phyloP scores from a whole-genome alignment of 2,329 filamentous ascomycete species.

The Celoporthe dispersa region DNA sequence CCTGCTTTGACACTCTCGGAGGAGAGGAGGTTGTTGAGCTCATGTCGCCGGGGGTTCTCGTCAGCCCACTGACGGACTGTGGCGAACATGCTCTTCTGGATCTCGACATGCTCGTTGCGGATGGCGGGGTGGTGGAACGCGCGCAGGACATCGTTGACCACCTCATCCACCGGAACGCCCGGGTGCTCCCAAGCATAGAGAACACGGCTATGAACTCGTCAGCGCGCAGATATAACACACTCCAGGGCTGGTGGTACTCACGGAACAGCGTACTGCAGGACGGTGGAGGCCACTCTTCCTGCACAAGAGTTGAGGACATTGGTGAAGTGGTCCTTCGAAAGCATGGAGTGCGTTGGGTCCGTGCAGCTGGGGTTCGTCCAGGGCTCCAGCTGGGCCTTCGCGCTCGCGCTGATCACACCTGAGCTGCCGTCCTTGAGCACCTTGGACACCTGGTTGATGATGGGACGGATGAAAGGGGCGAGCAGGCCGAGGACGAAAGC shows the following conservation, averaged over 20 bases:
- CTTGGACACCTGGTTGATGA: conserved; percentile 86
- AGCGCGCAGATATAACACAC: conserved; percentile 30
- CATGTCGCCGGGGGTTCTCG: conserved; percentile 66
- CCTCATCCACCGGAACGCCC: conserved; percentile 79
- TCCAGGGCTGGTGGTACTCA: conserved; percentile 44
- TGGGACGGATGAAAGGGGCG: conserved; percentile 87
- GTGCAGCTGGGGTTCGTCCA: conserved; percentile 78
- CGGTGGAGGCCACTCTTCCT: conserved; percentile 72
- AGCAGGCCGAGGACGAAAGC: conserved; percentile 90
- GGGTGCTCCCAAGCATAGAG: conserved; percentile 94
- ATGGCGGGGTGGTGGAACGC: conserved; percentile 91
- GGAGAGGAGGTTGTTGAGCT: conserved; percentile 75
- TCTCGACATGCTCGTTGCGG: conserved; percentile 74
- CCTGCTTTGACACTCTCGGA: conserved; percentile 83
- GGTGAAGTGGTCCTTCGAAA: conserved; percentile 84
- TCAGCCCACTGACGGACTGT: conserved; percentile 83
- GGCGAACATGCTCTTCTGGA: conserved; percentile 87
- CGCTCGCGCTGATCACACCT: conserved; percentile 68
- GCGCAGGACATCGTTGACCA: conserved; percentile 77
- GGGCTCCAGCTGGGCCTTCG: conserved; percentile 76
- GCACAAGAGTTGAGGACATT: conserved; percentile 78
- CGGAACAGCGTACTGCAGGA: conserved; percentile 87
- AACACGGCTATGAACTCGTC: conserved; percentile 60
- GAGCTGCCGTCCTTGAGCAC: conserved; percentile 85
- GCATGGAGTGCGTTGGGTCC: conserved; percentile 80